Evolutionary conservation across 352 stramenopile species (phyloP).

Genomic region (Phytophthora rubi): DNA sequence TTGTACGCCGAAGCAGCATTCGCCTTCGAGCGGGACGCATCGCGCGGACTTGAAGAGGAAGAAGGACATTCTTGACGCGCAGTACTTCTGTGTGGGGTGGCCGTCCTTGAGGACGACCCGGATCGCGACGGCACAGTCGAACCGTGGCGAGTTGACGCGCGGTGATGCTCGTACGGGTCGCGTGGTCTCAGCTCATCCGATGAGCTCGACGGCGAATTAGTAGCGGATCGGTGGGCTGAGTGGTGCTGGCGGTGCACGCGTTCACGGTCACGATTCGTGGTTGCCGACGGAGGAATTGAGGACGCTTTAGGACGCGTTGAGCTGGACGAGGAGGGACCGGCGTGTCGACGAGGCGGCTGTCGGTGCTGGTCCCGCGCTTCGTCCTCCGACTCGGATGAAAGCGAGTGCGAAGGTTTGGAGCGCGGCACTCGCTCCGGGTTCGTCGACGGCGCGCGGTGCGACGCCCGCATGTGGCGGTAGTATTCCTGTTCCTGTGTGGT

Average conservation of each 20-base stretch:
- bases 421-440: constrained; percentile 17
- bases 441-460: neutral
- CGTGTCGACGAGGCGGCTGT: constrained; percentile 14
- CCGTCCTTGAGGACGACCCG: constrained; percentile 4
- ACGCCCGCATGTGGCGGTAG: neutral
- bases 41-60: constrained; percentile 1
- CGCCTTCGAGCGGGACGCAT: neutral
- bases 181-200: constrained; percentile 15
- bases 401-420: constrained; percentile 5
- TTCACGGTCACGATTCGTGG: constrained; percentile 8
- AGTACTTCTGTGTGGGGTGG: neutral
- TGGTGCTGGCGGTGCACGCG: constrained; percentile 10
- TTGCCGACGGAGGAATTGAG: constrained; percentile 16
- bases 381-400: constrained; percentile 22
- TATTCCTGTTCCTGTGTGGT: neutral
- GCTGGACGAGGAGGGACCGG: constrained; percentile 1
- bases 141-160: neutral
- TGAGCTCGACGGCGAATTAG: constrained; percentile 11
- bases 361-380: constrained; percentile 12
- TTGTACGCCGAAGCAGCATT: constrained; percentile 3
- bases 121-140: constrained; percentile 1
- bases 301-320: constrained; percentile 21
- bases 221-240: constrained; percentile 2
- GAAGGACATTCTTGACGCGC: neutral
- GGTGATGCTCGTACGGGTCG: constrained; percentile 7